These are phyloP conservation scores for Bacidia rubella DNA, from an alignment of 495 filamentous ascomycete species.

Conservation along the genomic window DNA sequence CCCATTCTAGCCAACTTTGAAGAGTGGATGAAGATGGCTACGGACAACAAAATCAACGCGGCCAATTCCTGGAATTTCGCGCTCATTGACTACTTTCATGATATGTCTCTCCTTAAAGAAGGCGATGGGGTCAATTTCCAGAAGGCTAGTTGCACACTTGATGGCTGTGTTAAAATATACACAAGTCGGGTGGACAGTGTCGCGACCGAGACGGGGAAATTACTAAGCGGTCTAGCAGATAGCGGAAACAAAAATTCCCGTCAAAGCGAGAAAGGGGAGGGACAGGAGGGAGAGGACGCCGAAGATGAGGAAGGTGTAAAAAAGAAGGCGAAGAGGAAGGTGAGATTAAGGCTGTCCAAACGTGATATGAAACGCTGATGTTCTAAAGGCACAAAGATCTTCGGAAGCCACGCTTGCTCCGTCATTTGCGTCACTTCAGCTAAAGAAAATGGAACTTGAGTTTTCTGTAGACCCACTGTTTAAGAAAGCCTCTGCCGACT, in stretches of 20 bases:
- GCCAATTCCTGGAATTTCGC: constrained; percentile 99
- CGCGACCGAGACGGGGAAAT: constrained; percentile 89
- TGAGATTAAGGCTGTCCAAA: constrained; percentile 22
- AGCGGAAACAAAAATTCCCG: constrained; percentile 67
- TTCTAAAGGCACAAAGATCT: constrained; percentile 48
- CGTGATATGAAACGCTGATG: constrained; percentile 11
- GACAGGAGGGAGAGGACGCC: constrained; percentile 67
- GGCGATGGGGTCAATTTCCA: constrained; percentile 98
- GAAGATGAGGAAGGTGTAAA: constrained; percentile 62
- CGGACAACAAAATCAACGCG: constrained; percentile 99
- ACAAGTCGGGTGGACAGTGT: constrained; percentile 97
- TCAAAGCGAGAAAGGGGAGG: constrained; percentile 49
- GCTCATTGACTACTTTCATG: constrained; percentile 98
- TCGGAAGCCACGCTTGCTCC: constrained; percentile 86
- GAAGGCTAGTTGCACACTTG: constrained; percentile 92
- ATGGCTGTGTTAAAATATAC: constrained; percentile 99
- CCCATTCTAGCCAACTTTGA: constrained; percentile 96
- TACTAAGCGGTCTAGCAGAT: constrained; percentile 88
- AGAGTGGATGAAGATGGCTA: constrained; percentile 99
- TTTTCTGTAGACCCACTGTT: constrained; percentile 95
- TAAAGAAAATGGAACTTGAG: constrained; percentile 96
- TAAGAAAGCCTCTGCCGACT: constrained; percentile 96
- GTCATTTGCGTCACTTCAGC: constrained; percentile 72
- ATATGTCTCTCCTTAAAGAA: constrained; percentile 94
- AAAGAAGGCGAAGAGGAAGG: constrained; percentile 65